Percentiles rank a stretch among this genome's conserved stretches.
Conservation (phyloP, 2,329 filamentous ascomycete species). For the Pseudogymnoascus sp. region DNA sequence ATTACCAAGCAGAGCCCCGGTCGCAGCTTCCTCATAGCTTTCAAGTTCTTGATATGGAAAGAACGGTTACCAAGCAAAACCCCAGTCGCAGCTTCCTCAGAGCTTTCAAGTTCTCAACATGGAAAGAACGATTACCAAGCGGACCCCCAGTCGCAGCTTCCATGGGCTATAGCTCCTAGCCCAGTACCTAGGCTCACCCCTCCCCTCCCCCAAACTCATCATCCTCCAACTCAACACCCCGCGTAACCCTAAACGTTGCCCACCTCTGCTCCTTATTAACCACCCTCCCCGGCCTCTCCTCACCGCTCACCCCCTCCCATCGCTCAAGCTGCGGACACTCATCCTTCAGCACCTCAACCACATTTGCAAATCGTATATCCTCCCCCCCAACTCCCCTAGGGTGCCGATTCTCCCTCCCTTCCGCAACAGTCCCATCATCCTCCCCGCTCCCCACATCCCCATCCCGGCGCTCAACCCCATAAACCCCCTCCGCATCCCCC, state of each 20-base stretch:
- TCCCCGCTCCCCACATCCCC: slow-evolving; percentile 9
- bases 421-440: neutral
- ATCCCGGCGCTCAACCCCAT: slow-evolving; percentile 9
- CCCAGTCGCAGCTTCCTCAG: too few species aligned
- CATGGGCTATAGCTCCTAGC: too few species aligned
- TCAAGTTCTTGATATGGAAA: too few species aligned
- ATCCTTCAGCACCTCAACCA: slow-evolving; percentile 27
- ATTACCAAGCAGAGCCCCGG: too few species aligned
- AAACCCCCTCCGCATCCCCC: slow-evolving; percentile 34
- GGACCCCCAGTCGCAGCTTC: too few species aligned
- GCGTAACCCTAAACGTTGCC: neutral
- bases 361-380: neutral
- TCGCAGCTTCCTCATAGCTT: too few species aligned
- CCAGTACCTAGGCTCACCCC: neutral
- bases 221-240: neutral
- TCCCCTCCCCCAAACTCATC: neutral
- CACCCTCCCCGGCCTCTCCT: neutral
- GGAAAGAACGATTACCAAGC: too few species aligned
- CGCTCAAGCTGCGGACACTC: slow-evolving; percentile 14
- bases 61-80: too few species aligned
- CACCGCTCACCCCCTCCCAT: neutral
- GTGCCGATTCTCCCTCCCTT: slow-evolving; percentile 12
- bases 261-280: neutral
- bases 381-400: neutral
- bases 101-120: too few species aligned